Base-by-base conservation (phyloP, 345 rosid genomes). In the Pistacia vera region DNA sequence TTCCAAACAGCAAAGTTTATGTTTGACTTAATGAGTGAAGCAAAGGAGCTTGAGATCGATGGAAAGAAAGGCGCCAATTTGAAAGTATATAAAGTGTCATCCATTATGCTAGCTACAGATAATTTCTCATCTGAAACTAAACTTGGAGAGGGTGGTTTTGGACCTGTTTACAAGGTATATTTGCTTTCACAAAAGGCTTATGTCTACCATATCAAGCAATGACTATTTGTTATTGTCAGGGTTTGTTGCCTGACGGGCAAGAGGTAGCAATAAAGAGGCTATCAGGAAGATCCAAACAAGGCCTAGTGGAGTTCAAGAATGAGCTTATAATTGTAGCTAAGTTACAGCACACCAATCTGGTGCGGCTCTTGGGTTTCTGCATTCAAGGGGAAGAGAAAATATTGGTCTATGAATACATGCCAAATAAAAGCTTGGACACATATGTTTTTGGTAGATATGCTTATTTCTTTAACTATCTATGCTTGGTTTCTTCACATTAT, bases 251-350 rank as follows among this genome's bases (percentile, higher is more conserved):
- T 0, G 66, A 67, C 0, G 83, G 78, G 17, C 44, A 8, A 11
- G 78, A 81, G 61, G 65, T 77, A 66, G 83, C 80, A 20, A 76
- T 80, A 3, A 80, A 76, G 17, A 76, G 77, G 63, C 48, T 76
- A 3, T 76, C 83, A 13, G 57, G 60, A 18, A 71, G 54, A 18
- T 76, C 80, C 5, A 55, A 80, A 54, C 80, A 80, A 71, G 83
- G 80, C 12, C 75, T 80, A 4, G 48, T 66, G 20, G 83, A 80
- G 63, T 80, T 67, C 41, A 80, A 80, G 28, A 80, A 80, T 66
- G 80, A 80, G 73, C 83, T 72, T 16, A 67, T 75, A 52, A 30
- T 76, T n/a, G 73, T 77, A 48, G 77, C 83, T 17, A 81, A 72
- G n/a, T 30, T 77, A 4, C 78, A 77, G 6, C 78, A 77, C 66